phyloP scores from a whole-genome alignment of 2,329 filamentous ascomycete genomes.

The Lojkania enalia region DNA sequence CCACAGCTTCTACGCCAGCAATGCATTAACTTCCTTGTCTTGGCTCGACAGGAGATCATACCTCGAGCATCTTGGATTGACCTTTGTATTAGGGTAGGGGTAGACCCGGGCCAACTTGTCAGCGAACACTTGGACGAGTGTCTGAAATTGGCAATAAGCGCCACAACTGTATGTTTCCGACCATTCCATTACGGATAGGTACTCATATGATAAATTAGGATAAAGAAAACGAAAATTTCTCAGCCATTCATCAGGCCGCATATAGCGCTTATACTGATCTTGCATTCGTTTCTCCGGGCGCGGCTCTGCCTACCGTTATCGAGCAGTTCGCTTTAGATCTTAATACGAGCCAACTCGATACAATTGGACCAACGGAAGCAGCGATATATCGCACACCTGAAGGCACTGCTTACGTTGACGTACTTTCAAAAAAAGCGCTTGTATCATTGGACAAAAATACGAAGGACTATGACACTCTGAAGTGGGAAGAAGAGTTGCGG shows the following conservation, averaged over 20 bases:
- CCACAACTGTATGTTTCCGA: constrained; percentile 57
- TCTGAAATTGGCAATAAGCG: constrained; percentile 66
- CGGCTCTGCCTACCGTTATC: constrained; percentile 75
- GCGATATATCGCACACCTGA: constrained; percentile 91
- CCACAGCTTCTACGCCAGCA: constrained; percentile 64
- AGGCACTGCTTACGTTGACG: constrained; percentile 85
- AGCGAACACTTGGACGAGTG: constrained; percentile 65
- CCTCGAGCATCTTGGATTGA: constrained; percentile 86
- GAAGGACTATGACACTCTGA: constrained; percentile 93
- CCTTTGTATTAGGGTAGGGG: constrained; percentile 73
- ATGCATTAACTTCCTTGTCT: constrained; percentile 74
- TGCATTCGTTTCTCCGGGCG: constrained; percentile 87
- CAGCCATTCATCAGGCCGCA: constrained; percentile 66
- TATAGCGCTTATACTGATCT: constrained; percentile 86
- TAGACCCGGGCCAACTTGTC: constrained; percentile 82
- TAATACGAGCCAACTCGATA: constrained; percentile 67
- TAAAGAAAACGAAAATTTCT: constrained; percentile 27
- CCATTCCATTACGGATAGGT: constrained; percentile 10
- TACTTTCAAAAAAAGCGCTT: constrained; percentile 79
- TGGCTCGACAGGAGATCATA: constrained; percentile 77
- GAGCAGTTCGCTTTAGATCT: constrained; percentile 75
- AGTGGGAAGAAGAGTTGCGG: constrained; percentile 94
- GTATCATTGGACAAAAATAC: constrained; percentile 81
- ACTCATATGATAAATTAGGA: constrained; percentile 10
- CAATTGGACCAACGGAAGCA: constrained; percentile 82